Evolutionary conservation across 768 basidiomycete species (phyloP).

Genomic region (Pluteus cervinus): DNA sequence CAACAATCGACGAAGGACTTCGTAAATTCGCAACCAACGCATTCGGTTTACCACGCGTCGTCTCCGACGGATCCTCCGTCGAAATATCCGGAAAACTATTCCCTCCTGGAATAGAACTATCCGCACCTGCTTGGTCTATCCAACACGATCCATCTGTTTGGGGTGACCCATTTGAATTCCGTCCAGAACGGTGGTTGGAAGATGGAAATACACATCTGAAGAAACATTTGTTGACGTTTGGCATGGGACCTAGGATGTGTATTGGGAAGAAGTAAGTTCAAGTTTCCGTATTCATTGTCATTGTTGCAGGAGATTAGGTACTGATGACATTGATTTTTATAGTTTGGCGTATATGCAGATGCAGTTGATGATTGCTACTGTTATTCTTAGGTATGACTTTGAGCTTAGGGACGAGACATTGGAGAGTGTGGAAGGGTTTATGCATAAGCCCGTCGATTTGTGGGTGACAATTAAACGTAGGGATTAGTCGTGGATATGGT

Average conservation of each 20-base stretch:
- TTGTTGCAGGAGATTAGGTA: background rate
- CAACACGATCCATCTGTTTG: conserved; percentile 17
- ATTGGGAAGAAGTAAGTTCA: no score
- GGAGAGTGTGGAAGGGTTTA: conserved; percentile 21
- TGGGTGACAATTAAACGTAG: conserved; percentile 13
- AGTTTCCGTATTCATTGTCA: no score
- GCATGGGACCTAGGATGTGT: conserved; percentile 25
- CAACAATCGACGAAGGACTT: conserved; percentile 24
- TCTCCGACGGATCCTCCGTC: conserved; percentile 21
- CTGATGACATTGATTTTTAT: conserved; percentile 5
- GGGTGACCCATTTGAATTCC: conserved; percentile 26
- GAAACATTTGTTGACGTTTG: conserved; percentile 23
- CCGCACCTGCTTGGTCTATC: conserved; percentile 1
- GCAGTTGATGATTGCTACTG: conserved; percentile 17
- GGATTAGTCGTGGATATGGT: no score
- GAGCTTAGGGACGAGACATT: conserved; percentile 12
- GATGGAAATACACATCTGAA: conserved; percentile 13
- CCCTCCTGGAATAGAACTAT: conserved; percentile 20
- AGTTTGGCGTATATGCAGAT: conserved; percentile 24
- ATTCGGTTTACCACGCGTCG: conserved; percentile 27
- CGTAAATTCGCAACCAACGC: conserved; percentile 28
- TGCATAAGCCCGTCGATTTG: conserved; percentile 20
- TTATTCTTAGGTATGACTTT: conserved; percentile 20
- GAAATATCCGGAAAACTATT: conserved; percentile 20
- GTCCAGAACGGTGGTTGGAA: conserved; percentile 32